Evolutionary conservation across 108 stramenopile genomes (phyloP), one percentile per base, ranked within the genome.

Genomic region (Fistulifera solaris): DNA sequence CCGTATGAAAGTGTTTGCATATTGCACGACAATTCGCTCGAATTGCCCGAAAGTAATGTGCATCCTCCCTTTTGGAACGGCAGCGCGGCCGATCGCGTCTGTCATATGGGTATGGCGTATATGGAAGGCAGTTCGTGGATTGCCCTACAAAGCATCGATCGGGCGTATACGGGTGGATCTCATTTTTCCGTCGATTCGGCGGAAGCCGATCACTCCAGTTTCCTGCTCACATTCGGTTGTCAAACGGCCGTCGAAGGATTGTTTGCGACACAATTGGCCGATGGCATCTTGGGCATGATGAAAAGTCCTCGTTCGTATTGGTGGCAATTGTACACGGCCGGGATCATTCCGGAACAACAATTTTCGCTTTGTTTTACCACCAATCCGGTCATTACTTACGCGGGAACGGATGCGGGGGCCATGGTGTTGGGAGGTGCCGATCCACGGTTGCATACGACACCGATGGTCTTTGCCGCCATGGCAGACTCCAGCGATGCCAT

Each of bases 241-340:
- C 90, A 92, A 56, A 72, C 68, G 24, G 58, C 47, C 17, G 70
- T 87, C 40, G 87, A 89, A 0, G 87, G 88, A 8, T 63, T 95
- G 19, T 95, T 95, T 62, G 67, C 70, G 42, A 89, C 88, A 15
- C 94, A 95, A 54, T 59, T 90, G 22, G 94, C 85, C 11, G 85
- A 93, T 66, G 94, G 94, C 1, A 95, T 95, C 63, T 91, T 93
- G 91, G 81, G 81, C 0, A 82, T 82, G 81, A 70, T 66, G 31
- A 68, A 62, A 35, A 62, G 59, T 11, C 23, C 48, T 19, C 50
- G 50, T 14, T 24, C 65, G 0, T 76, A 68, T 59, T 82, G 76
- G 76, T 54, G 61, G 27, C 81, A 82, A 61, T 67, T 76, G 75
- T 46, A 71, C 19, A 11, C 14, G 11, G 31, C 26, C 2, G 58